Evolutionary conservation across 148 eudicot genomes (phyloP).

Genomic region (Vaccinium macrocarpon): DNA sequence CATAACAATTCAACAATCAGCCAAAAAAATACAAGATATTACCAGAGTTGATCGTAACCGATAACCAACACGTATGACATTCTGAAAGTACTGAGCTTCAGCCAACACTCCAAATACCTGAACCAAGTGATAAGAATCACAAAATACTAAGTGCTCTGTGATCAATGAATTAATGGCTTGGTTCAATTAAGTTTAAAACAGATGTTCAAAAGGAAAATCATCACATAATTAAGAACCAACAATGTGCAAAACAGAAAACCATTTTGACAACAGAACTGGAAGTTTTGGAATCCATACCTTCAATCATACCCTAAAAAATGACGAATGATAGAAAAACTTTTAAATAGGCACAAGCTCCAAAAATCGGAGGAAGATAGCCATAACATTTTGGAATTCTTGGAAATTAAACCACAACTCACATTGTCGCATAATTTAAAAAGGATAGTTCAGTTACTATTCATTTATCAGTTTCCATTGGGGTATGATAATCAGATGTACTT

Average conservation of each 20-base stretch:
- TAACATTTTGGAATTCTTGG: background rate
- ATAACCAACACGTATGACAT: slow-evolving; percentile 97
- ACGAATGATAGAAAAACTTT: background rate
- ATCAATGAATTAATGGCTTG: background rate
- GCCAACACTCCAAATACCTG: slow-evolving; percentile 80
- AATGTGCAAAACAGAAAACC: background rate
- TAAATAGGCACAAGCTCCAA: background rate
- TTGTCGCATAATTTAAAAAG: background rate
- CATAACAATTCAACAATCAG: background rate
- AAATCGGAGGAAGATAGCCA: background rate
- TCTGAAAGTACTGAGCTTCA: slow-evolving; percentile 97
- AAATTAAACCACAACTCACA: background rate
- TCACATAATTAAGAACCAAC: background rate
- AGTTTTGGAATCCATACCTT: background rate
- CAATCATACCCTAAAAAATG: background rate
- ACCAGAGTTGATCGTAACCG: slow-evolving; percentile 78
- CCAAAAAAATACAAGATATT: slow-evolving; percentile 10
- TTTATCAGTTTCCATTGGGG: background rate
- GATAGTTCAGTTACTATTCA: background rate
- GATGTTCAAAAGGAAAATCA: background rate
- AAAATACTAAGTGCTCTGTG: background rate
- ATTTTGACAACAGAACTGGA: background rate
- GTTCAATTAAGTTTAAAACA: background rate
- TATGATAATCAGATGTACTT: background rate
- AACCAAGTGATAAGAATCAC: slow-evolving; percentile 15